Base-by-base conservation (phyloP, 805 yeast genomes). In the Starmerella ratchasimensis region DNA sequence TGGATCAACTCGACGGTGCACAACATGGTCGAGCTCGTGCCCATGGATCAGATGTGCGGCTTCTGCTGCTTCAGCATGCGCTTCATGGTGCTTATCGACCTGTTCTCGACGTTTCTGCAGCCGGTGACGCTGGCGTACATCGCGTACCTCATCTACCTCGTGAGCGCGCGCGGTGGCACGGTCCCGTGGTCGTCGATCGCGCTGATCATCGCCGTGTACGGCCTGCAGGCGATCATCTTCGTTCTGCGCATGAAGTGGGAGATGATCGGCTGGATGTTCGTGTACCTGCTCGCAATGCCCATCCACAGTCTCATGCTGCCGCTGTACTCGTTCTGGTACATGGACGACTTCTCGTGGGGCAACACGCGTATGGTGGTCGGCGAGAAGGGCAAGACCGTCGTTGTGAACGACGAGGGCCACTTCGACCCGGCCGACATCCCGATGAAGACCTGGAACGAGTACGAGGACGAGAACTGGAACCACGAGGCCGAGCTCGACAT, bases 321-420 rank as follows among this genome's bases (percentile, higher is more conserved):
- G 5, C 47, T 64, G 20, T 72, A 72, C 51, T 63, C 78, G 0
- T 72, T 62, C 58, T 72, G 79, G 79, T 65, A 69, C 51, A 73
- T 72, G 64, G 79, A 72, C 49, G 78, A 72, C 56, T 72, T 72
- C 59, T 67, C 74, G 44, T 72, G 79, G 79, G 79, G 79, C 47
- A 74, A 68, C 48, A 72, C 79, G 14, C 67, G 79, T 52, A 60
- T 67, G 30, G 71, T 72, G 20, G 61, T 61, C 9, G 76, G 75
- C 17, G 76, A 61, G 34, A 60, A 61, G 43, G 67, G 70, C 24
- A 67, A 68, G 52, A 67, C 67, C 41, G 61, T 61, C 28, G 65
- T 72, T 40, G 58, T 64, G 31, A 61, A 57, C 7, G 58, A 46
- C 24, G 74, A 65, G 43, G 78, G 77, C 39, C 59, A 58, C 24